Evolutionary conservation across 169 alveolate species (phyloP).

Genomic region (Eimeria maxima): DNA sequence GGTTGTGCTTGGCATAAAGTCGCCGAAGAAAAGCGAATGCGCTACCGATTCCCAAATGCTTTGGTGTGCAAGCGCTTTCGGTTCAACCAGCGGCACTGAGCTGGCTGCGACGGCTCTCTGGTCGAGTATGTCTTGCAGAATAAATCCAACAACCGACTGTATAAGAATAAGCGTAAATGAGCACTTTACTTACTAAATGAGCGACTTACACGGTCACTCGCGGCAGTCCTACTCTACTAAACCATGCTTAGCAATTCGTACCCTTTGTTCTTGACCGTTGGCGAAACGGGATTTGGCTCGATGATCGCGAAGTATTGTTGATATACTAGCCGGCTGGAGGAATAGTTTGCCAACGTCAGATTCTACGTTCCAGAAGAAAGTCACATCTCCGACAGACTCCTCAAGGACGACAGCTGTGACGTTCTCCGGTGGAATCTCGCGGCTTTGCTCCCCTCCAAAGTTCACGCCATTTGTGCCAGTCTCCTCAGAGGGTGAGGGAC

Average conservation of each 20-base stretch:
- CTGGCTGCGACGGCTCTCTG: conserved; percentile 63
- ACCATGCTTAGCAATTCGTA: not conserved
- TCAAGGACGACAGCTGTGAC: conserved; percentile 53
- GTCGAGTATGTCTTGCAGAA: conserved; percentile 40
- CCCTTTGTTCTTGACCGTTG: not conserved
- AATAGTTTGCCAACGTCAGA: conserved; percentile 39
- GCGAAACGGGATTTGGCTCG: not conserved
- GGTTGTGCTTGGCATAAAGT: not conserved
- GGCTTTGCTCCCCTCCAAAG: not conserved
- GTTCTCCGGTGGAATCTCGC: not conserved
- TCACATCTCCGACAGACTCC: conserved; percentile 53
- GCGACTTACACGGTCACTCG: not conserved
- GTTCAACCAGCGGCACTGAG: conserved; percentile 23
- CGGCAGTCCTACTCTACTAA: not conserved
- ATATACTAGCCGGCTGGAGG: conserved; percentile 39
- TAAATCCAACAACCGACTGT: conserved; percentile 62
- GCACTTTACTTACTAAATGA: not conserved
- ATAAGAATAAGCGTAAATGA: not conserved
- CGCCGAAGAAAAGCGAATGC: conserved; percentile 26
- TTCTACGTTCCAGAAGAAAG: conserved; percentile 63
- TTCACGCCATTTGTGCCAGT: not conserved
- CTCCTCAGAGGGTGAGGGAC: not conserved
- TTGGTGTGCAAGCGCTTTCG: not conserved
- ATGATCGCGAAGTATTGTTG: conserved; percentile 40
- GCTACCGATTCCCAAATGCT: conserved; percentile 36